Base-by-base conservation (phyloP, 129 eudicot species). In the Lactuca sativa region DNA sequence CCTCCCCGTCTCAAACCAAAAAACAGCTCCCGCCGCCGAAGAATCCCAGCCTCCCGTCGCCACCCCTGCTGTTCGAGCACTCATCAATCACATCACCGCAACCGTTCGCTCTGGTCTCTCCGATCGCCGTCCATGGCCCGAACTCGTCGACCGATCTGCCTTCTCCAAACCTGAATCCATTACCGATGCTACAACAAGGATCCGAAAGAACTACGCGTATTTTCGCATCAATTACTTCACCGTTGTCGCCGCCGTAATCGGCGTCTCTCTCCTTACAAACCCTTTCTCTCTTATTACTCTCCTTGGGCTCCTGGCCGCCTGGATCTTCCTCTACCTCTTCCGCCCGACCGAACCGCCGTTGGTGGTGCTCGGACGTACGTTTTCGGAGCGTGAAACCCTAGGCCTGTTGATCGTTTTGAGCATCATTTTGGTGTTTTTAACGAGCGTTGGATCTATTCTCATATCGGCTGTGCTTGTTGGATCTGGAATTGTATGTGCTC, bases 111-210 rank as follows among this genome's bases (percentile, higher is more conserved):
- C 56, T 62, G 92, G 87, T 63, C 83, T 90, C 76, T 64, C 97
- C 33, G 70, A 76, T 8, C 86, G 92, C 78, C 97, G 97, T 33
- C 90, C 97, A 6, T 90, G 97, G 95, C 15, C 83, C 13, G 97
- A 90, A 72, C 85, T 90, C 67, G 60, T 79, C 0, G 97, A 90
- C 66, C 97, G 95, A 4, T 54, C 90, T 72, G 86, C 92, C 60
- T 85, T 90, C 86, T 78, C 95, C 43, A 87, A 90, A 59, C 97
- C 97, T 1, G 95, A 87, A 18, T 87, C 97, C 33, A 7, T 90
- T 13, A 48, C 97, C 78, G 97, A 90, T 0, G 92, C 95, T 16
- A 83, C 95, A 57, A 44, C 77, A 56, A 86, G 97, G 3, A 75
- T 90, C 81, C 87, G 97, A 4, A 87, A 85, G 41, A 90, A 90